These are phyloP conservation scores for Lavandula angustifolia DNA, from an alignment of 257 asterid genomes.

Conservation along the genomic window DNA sequence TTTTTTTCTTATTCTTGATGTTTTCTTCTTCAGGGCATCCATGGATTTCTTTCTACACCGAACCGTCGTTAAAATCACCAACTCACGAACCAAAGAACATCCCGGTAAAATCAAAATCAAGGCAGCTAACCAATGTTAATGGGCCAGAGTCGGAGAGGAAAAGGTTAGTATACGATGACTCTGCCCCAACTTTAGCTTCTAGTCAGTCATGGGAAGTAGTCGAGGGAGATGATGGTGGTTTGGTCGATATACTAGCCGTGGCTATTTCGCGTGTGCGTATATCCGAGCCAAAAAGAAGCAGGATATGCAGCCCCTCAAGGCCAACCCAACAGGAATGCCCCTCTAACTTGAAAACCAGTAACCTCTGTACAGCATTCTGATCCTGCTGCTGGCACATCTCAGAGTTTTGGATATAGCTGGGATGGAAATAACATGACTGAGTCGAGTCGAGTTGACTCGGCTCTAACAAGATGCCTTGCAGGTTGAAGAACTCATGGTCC, in stretches of 20 bases:
- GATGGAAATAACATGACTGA: slow-evolving; percentile 30
- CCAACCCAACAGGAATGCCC: slow-evolving; percentile 59
- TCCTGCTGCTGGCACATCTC: slow-evolving; percentile 32
- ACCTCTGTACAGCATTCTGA: slow-evolving; percentile 86
- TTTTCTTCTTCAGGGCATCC: slow-evolving; percentile 57
- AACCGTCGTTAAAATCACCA: slow-evolving; percentile 28
- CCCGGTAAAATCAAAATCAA: slow-evolving; percentile 41
- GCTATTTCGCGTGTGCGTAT: slow-evolving; percentile 71
- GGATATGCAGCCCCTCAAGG: slow-evolving; percentile 63
- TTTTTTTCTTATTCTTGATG: not conserved
- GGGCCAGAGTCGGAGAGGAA: slow-evolving; percentile 63
- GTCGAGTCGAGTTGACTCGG: slow-evolving; percentile 7
- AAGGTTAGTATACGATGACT: slow-evolving; percentile 37
- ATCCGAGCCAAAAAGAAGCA: slow-evolving; percentile 80
- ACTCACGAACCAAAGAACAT: slow-evolving; percentile 40
- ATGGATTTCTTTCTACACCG: slow-evolving; percentile 53
- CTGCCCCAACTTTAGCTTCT: slow-evolving; percentile 39
- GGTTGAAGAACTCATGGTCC: slow-evolving; percentile 19
- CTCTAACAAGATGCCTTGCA: slow-evolving; percentile 22
- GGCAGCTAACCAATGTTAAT: slow-evolving; percentile 40
- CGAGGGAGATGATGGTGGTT: slow-evolving; percentile 48
- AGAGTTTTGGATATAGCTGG: slow-evolving; percentile 33
- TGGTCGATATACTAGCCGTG: slow-evolving; percentile 63
- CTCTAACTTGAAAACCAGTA: slow-evolving; percentile 64
- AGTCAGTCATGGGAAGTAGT: slow-evolving; percentile 35